These are phyloP conservation scores for Wickerhamomyces sp. DNA, from an alignment of 1,139 yeast genomes.

Conservation along the genomic window DNA sequence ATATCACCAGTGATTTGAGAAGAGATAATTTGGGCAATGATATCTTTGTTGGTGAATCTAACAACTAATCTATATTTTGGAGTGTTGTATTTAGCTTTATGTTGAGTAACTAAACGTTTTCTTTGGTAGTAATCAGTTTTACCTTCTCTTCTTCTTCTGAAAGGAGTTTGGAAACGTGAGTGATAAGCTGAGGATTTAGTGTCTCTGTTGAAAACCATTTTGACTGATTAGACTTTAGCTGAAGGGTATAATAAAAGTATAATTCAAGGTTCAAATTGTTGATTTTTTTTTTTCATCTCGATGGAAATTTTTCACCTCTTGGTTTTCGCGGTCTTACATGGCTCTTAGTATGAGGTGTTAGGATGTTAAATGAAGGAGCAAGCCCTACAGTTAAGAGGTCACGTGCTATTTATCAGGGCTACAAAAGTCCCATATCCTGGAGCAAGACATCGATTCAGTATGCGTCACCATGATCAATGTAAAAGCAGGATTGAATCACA, in stretches of 20 bases:
- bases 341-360: not conserved
- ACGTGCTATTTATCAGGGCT: not conserved
- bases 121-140: constrained; percentile 99
- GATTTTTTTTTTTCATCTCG: constrained; percentile 66
- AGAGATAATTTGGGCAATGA: constrained; percentile 95
- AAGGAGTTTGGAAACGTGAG: constrained; percentile 99
- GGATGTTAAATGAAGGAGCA: not conserved
- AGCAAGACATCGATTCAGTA: no score
- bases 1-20: constrained; percentile 97
- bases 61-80: constrained; percentile 99
- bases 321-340: not conserved
- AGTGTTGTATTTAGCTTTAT: constrained; percentile 99
- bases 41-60: constrained; percentile 99
- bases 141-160: constrained; percentile 99
- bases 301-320: constrained; percentile 88
- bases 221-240: constrained; percentile 12
- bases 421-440: no score
- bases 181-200: constrained; percentile 88
- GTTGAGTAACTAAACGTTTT: constrained; percentile 99
- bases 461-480: no score
- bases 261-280: constrained; percentile 87
- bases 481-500: no score
- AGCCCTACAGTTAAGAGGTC: not conserved
- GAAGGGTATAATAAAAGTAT: constrained; percentile 51
- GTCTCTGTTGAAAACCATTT: constrained; percentile 75